Evolutionary conservation across 192 early-diverging fungal genomes (phyloP), one percentile per base, ranked within the genome.

Genomic region (Paraglomus occultum): DNA sequence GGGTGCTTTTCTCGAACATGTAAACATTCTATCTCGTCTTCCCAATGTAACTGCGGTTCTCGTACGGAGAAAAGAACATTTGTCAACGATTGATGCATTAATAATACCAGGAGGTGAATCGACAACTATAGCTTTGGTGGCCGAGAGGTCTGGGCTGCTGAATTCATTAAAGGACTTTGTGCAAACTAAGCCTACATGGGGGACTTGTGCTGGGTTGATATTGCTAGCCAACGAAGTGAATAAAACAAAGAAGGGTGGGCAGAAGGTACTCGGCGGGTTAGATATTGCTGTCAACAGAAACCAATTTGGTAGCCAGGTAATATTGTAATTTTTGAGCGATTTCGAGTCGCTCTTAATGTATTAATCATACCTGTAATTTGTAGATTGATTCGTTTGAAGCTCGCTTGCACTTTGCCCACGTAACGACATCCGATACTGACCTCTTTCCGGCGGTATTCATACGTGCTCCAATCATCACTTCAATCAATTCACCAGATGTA

Each of bases 161-260:
- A 90, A 96, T 14, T 83, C 85, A 18, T 81, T 99, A 59, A 82
- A 86, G 57, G 80, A 82, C 39, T 99, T 90, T 85, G 91, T 93
- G 23, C 84, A 83, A 55, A 74, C 72, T 40, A 85, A 89, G 80
- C 85, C 94, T 59, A 90, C 92, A 70, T 85, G 94, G 94, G 96
- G 96, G 17, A 97, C 95, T 39, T 99, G 96, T 73, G 96, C 96
- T 15, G 96, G 96, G 42, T 82, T 99, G 84, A 97, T 99, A 55
- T 82, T 99, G 64, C 84, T 99, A 47, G 86, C 93, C 8, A 85
- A 92, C 60, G 76, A 81, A 39, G 89, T 90, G 14, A 85, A 80
- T 22, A 81, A 85, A 42, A 87, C 90, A 17, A 94, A 96, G 73
- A 82, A 88, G 61, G 92, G 92, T 45, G 96, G 95, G 4, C 96